Percentiles rank a stretch among this genome's conserved stretches.
These are phyloP conservation scores for Pisolithus orientalis DNA, from an alignment of 768 basidiomycete species.

Conservation along the genomic window DNA sequence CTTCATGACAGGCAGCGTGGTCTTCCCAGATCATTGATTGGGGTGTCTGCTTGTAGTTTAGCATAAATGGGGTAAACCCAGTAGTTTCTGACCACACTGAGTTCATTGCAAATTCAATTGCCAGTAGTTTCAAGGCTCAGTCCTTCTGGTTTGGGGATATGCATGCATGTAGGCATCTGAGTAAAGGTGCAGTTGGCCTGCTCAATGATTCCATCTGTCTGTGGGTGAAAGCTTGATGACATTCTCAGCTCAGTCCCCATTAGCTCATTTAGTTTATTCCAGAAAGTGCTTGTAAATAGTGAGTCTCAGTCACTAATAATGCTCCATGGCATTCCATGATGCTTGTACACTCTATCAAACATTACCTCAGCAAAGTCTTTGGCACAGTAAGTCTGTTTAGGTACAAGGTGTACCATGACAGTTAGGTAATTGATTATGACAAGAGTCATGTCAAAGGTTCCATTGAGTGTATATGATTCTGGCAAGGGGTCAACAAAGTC, in stretches of 20 bases:
- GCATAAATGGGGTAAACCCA: slow-evolving; percentile 31
- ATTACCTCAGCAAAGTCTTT: slow-evolving; percentile 15
- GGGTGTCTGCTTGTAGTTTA: slow-evolving; percentile 28
- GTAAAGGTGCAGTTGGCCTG: slow-evolving; percentile 24
- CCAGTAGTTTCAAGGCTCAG: no score
- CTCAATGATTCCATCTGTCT: slow-evolving; percentile 33
- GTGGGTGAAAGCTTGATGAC: no score
- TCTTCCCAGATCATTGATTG: slow-evolving; percentile 26
- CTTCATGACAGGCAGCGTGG: no score
- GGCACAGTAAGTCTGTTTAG: slow-evolving; percentile 13
- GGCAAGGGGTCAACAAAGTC: no score
- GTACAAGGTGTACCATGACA: slow-evolving; percentile 18
- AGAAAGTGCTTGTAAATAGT: no score
- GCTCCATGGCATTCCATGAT: slow-evolving; percentile 23
- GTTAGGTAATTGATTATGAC: slow-evolving; percentile 24
- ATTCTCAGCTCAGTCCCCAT: no score
- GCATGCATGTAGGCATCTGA: slow-evolving; percentile 25
- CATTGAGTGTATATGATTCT: slow-evolving; percentile 23
- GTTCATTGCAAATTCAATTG: no score
- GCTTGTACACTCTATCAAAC: slow-evolving; percentile 22
- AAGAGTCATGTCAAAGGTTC: slow-evolving; percentile 21
- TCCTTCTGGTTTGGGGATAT: no score
- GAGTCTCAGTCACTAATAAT: slow-evolving; percentile 26
- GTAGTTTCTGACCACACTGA: slow-evolving; percentile 26
- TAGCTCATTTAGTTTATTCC: no score